These are phyloP conservation scores for Arachis hypogaea DNA, from an alignment of 306 rosid species.

Conservation along the genomic window DNA sequence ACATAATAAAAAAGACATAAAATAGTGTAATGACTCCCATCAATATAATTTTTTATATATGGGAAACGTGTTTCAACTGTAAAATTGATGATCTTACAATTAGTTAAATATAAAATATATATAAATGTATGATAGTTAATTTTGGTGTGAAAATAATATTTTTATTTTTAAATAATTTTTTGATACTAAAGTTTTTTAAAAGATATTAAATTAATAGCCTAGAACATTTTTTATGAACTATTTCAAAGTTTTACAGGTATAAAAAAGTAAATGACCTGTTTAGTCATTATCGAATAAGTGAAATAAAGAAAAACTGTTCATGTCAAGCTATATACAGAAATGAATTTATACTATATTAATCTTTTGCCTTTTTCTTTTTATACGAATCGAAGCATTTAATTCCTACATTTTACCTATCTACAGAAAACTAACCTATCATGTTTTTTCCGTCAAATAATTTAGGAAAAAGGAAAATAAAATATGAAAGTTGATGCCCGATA, in stretches of 20 bases:
- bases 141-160: too few species aligned
- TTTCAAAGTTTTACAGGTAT: too few species aligned
- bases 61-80: too few species aligned
- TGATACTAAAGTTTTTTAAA: too few species aligned
- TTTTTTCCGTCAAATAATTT: background rate
- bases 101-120: too few species aligned
- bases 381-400: background rate
- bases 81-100: too few species aligned
- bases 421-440: background rate
- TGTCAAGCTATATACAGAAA: background rate
- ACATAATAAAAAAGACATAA: constrained; percentile 5
- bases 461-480: background rate
- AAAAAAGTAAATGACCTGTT: background rate
- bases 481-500: background rate
- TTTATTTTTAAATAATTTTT: too few species aligned
- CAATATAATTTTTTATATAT: constrained; percentile 6
- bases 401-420: background rate
- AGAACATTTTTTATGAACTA: too few species aligned
- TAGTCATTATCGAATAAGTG: background rate
- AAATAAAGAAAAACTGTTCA: background rate
- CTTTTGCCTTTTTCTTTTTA: background rate
- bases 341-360: background rate
- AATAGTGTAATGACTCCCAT: constrained; percentile 14
- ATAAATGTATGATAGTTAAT: too few species aligned
- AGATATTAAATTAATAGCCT: too few species aligned